These are phyloP conservation scores for Colletotrichum spinosum DNA, from an alignment of 2,329 filamentous ascomycete genomes.

Conservation along the genomic window DNA sequence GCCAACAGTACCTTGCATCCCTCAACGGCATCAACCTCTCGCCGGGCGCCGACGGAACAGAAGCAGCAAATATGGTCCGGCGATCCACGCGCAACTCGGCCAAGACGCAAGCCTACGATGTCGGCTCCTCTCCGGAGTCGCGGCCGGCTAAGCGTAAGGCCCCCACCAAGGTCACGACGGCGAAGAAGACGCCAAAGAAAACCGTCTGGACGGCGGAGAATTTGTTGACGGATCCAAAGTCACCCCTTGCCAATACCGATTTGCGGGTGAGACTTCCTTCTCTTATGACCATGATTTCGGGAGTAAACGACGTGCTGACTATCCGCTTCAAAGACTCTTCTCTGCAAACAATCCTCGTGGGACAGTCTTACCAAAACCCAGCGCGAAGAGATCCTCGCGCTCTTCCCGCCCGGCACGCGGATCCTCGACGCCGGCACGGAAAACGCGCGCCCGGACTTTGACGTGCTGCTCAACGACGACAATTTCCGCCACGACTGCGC, in stretches of 20 bases:
- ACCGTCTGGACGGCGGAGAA: constrained; percentile 47
- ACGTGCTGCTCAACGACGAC: constrained; percentile 58
- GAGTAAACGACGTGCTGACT: neutral
- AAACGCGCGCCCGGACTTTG: constrained; percentile 54
- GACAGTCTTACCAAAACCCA: constrained; percentile 49
- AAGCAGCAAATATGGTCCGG: constrained; percentile 21
- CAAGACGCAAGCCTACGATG: constrained; percentile 13
- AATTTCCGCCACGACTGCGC: constrained; percentile 62
- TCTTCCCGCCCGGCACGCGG: constrained; percentile 52
- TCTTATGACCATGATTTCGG: neutral
- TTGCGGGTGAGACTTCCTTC: constrained; percentile 45
- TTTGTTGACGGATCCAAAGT: constrained; percentile 51
- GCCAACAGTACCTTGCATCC: constrained; percentile 4
- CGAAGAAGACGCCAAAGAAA: constrained; percentile 44
- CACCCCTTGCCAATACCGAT: constrained; percentile 52
- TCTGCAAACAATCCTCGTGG: constrained; percentile 54
- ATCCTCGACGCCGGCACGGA: constrained; percentile 49
- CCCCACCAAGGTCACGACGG: constrained; percentile 37
- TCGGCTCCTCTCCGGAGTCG: constrained; percentile 3
- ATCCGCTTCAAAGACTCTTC: constrained; percentile 44
- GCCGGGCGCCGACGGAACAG: neutral
- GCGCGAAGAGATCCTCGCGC: constrained; percentile 49
- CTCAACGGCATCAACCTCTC: constrained; percentile 12
- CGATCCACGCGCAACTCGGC: constrained; percentile 26
- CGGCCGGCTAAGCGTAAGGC: constrained; percentile 25